Base-by-base conservation (phyloP, 1,284 basidiomycete genomes). In the Puccinia polysora region DNA sequence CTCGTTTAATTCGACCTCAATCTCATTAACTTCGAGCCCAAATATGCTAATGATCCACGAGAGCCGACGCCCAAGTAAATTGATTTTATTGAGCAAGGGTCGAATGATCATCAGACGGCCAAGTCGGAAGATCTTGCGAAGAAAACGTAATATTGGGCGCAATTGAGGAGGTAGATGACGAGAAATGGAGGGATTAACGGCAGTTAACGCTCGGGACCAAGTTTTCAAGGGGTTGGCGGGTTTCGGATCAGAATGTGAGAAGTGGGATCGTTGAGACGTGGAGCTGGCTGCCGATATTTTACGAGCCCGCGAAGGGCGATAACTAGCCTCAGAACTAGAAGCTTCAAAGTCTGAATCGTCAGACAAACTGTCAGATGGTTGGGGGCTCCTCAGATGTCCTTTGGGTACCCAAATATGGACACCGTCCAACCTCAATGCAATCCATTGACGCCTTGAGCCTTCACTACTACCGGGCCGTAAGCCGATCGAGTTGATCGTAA, bases 371-470 rank as follows among this genome's bases (percentile, higher is more conserved):
- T 59, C 56, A 12, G 32, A 64, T 34, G 62, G 34, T 47, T 50
- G 20, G 28, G 58, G 47, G 28, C 40, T 23, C 47, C 2, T 52
- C 14, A 64, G 23, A 25, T 53, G 69, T 36, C 45, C 59, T 45
- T 72, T 72, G 36, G 69, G 69, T 47, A 72, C 43, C 47, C 60
- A 45, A 28, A 72, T 64, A 30, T 32, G 58, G 25, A 62, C 49
- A 63, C 45, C 38, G 43, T 34, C 38, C 28, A 72, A 23, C 7
- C 69, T 49, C 23, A 72, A 38, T 12, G 69, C 69, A 30, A 72
- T 63, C 69, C 69, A 72, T 49, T 72, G 69, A 28, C 69, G 69
- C 30, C 69, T 63, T 4, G 50, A 43, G 20, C 69, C 60, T 64
- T 72, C 69, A 43, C 36, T 52, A 36, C 58, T 63, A 25, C 69